Evolutionary conservation across 352 stramenopile genomes (phyloP).

Genomic region (Phytopythium mirpurense): DNA sequence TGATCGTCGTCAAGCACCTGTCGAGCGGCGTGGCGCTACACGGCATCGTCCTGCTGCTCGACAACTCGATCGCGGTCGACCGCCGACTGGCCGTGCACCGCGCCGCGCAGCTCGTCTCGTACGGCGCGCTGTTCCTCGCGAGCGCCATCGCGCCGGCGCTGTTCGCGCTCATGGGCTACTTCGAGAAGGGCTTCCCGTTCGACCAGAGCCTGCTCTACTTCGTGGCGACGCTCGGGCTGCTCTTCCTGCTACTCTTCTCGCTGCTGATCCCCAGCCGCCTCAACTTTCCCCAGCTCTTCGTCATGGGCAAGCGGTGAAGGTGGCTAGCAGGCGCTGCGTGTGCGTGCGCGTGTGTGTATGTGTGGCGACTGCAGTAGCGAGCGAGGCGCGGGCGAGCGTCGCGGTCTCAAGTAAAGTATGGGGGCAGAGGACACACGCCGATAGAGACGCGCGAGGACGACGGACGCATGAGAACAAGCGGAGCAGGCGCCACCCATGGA

Average conservation of each 20-base stretch:
- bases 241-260: constrained; percentile 72
- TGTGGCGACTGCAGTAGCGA: no score
- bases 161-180: constrained; percentile 75
- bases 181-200: constrained; percentile 69
- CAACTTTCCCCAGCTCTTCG: constrained; percentile 80
- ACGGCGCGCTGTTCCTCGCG: constrained; percentile 49
- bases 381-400: background rate
- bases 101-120: constrained; percentile 52
- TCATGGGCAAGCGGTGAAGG: constrained; percentile 77
- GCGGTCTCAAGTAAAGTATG: background rate
- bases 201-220: constrained; percentile 81
- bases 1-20: constrained; percentile 62
- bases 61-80: constrained; percentile 79
- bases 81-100: constrained; percentile 65
- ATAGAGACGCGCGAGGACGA: background rate
- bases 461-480: background rate
- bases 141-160: constrained; percentile 41
- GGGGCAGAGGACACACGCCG: background rate
- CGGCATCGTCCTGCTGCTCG: constrained; percentile 57
- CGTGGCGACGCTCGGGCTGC: constrained; percentile 52
- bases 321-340: no score
- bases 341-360: background rate
- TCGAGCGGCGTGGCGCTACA: constrained; percentile 55
- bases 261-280: constrained; percentile 72
- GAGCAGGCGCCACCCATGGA: no score